Percentiles rank a stretch among this genome's conserved stretches.
Evolutionary conservation across 805 yeast species (phyloP).

Genomic region (Ogataea kodamae): DNA sequence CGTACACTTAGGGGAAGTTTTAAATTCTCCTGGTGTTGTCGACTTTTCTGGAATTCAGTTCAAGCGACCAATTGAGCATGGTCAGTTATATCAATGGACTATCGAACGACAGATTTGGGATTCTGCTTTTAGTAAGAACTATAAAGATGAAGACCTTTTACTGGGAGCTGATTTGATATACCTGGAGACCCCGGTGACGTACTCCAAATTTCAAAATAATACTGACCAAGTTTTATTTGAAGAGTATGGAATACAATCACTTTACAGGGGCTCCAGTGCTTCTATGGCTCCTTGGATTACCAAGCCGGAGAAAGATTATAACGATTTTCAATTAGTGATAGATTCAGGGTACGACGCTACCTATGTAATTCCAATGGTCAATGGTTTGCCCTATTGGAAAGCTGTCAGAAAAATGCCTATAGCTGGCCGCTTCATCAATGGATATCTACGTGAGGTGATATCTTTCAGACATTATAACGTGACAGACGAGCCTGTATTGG

Average conservation of each 20-base stretch:
- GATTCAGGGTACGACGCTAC: constrained; percentile 90
- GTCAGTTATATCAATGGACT: constrained; percentile 90
- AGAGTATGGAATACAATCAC: constrained; percentile 76
- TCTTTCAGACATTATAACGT: constrained; percentile 92
- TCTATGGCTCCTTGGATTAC: constrained; percentile 63
- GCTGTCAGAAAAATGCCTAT: constrained; percentile 78
- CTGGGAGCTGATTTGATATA: constrained; percentile 59
- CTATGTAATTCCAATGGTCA: constrained; percentile 79
- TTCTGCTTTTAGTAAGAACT: constrained; percentile 49
- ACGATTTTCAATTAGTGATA: constrained; percentile 71
- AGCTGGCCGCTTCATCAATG: constrained; percentile 84
- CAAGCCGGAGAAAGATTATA: constrained; percentile 16
- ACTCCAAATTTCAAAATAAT: constrained; percentile 77
- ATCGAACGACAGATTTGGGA: constrained; percentile 90
- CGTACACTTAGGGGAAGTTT: constrained; percentile 61
- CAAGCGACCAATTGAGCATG: constrained; percentile 83
- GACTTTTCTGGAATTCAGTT: constrained; percentile 73
- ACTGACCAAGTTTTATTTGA: constrained; percentile 93
- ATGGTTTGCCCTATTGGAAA: constrained; percentile 71
- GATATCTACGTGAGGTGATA: constrained; percentile 75
- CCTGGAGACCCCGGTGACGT: constrained; percentile 77
- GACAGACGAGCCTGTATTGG: constrained; percentile 81
- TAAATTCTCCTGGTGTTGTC: constrained; percentile 39
- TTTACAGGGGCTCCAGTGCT: constrained; percentile 63
- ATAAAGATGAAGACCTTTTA: constrained; percentile 37